phyloP scores from a whole-genome alignment of 2,329 filamentous ascomycete species.

The Immersiporthe knoxdaviesiana region DNA sequence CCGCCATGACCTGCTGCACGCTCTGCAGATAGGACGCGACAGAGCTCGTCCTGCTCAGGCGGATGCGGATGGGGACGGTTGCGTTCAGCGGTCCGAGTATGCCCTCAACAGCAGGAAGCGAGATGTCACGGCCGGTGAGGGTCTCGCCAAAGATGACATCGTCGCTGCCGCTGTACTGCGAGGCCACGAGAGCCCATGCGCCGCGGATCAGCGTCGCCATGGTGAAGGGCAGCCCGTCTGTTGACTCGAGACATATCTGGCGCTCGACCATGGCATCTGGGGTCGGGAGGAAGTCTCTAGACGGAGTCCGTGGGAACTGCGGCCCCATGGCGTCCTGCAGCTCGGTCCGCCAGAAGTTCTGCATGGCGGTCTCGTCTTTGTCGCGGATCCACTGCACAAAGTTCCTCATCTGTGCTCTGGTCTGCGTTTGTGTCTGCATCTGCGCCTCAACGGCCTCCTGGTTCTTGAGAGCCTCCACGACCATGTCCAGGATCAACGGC shows the following conservation, averaged over 20 bases:
- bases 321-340: slow-evolving; percentile 48
- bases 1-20: slow-evolving; percentile 36
- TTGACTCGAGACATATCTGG: slow-evolving; percentile 33
- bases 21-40: slow-evolving; percentile 23
- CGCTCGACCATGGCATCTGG: slow-evolving; percentile 43
- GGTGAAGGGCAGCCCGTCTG: slow-evolving; percentile 26
- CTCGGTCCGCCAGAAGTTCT: slow-evolving; percentile 52
- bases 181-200: slow-evolving; percentile 60
- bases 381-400: slow-evolving; percentile 43
- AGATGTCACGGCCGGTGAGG: slow-evolving; percentile 58
- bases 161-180: slow-evolving; percentile 53
- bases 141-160: slow-evolving; percentile 65
- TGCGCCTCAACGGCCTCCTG: slow-evolving; percentile 30
- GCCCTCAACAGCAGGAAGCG: slow-evolving; percentile 52
- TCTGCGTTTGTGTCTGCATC: slow-evolving; percentile 24
- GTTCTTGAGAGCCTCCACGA: slow-evolving; percentile 32
- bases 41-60: slow-evolving; percentile 36
- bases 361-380: slow-evolving; percentile 43
- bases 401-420: slow-evolving; percentile 37
- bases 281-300: slow-evolving; percentile 48
- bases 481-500: slow-evolving; percentile 36
- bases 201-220: slow-evolving; percentile 41
- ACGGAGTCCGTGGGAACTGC: slow-evolving; percentile 54
- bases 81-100: slow-evolving; percentile 56
- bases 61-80: slow-evolving; percentile 51